phyloP scores from a whole-genome alignment of 495 filamentous ascomycete genomes.

The Penicillium daleae region DNA sequence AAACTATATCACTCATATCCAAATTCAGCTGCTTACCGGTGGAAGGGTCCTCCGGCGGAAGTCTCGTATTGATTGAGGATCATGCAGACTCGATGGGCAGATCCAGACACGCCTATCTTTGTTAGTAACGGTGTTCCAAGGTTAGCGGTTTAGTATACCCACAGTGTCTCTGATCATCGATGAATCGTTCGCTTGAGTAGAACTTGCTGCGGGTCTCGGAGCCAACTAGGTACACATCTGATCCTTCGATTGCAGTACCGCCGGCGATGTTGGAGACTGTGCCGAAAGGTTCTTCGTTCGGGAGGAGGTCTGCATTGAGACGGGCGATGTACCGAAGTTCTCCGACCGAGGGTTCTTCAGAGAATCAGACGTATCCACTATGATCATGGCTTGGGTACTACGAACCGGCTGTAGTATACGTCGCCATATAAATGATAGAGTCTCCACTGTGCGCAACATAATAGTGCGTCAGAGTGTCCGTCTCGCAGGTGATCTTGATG shows the following conservation, averaged over 20 bases:
- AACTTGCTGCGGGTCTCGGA: constrained; percentile 70
- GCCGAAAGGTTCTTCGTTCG: constrained; percentile 51
- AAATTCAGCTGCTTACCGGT: constrained; percentile 22
- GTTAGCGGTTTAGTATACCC: not conserved
- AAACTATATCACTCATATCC: too few relatives aligned
- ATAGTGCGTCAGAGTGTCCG: constrained; percentile 64
- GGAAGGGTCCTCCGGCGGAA: constrained; percentile 57
- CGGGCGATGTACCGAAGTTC: constrained; percentile 69
- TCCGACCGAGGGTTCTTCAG: constrained; percentile 57
- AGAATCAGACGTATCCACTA: not conserved
- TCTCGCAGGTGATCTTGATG: constrained; percentile 65
- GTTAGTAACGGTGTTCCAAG: constrained; percentile 8
- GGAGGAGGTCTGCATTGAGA: constrained; percentile 57
- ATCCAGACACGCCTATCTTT: constrained; percentile 33
- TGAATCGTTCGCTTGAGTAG: constrained; percentile 68
- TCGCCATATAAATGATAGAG: constrained; percentile 64
- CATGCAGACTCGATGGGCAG: constrained; percentile 41
- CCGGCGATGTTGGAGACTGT: constrained; percentile 57
- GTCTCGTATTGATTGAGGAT: constrained; percentile 48
- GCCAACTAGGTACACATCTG: constrained; percentile 63
- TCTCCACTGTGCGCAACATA: constrained; percentile 62
- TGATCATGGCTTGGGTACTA: not conserved
- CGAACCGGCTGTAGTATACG: constrained; percentile 57
- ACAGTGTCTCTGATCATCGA: constrained; percentile 68
- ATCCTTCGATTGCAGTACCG: constrained; percentile 59